Evolutionary conservation across 345 rosid genomes (phyloP).

Genomic region (Euphorbia pulcherrima): DNA sequence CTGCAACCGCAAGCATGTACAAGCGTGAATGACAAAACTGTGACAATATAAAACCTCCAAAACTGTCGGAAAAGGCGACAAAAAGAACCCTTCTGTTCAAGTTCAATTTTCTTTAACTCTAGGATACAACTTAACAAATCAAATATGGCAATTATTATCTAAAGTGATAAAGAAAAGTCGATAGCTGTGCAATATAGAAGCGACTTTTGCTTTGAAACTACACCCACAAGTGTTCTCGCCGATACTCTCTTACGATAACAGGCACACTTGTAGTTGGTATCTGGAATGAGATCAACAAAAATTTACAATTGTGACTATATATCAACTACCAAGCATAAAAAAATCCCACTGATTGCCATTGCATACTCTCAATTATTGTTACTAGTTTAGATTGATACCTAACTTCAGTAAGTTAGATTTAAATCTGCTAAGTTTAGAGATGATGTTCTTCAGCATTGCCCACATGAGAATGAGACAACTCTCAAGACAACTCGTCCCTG

Average conservation of each 20-base stretch:
- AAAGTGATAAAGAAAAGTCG: not conserved
- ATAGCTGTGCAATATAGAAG: not conserved
- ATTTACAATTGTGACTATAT: not conserved
- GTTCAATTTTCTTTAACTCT: too few relatives aligned
- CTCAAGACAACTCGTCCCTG: not conserved
- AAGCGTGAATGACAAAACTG: not conserved
- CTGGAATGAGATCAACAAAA: constrained; percentile 27
- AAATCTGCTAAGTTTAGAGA: not conserved
- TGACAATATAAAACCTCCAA: constrained; percentile 12
- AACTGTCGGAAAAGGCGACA: constrained; percentile 18
- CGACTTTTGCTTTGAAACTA: constrained; percentile 11
- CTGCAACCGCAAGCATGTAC: not conserved
- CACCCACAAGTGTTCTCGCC: constrained; percentile 64
- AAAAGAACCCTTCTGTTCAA: constrained; percentile 8
- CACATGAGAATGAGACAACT: not conserved
- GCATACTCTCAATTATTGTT: not conserved
- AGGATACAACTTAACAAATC: not conserved
- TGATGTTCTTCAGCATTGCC: not conserved
- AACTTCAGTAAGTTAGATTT: not conserved
- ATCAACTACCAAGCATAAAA: not conserved
- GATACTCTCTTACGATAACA: constrained; percentile 81
- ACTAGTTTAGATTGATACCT: too few relatives aligned
- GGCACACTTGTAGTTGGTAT: constrained; percentile 96
- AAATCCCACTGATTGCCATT: not conserved
- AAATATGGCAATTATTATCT: not conserved